Conservation (phyloP, 495 filamentous ascomycete species). For the Immersiella caudata region DNA sequence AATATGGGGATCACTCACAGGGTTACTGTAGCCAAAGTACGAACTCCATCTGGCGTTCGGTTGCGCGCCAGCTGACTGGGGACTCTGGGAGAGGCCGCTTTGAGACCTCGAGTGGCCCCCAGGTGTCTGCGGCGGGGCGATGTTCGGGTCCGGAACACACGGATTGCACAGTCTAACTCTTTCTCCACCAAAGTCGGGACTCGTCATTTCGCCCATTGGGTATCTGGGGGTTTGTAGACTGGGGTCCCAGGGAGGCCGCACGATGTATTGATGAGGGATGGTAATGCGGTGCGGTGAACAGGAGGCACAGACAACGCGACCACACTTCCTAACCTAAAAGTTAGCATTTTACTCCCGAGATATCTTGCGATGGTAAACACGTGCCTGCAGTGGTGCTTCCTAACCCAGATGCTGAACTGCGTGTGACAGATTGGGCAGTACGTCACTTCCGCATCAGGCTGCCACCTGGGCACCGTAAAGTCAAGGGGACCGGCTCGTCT, state of each 20-base stretch:
- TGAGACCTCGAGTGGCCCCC: constrained; percentile 36
- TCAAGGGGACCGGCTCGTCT: constrained; percentile 27
- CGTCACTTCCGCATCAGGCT: constrained; percentile 77
- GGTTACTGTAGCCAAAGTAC: constrained; percentile 27
- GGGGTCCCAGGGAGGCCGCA: constrained; percentile 68
- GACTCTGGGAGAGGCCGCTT: constrained; percentile 21
- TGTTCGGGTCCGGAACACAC: constrained; percentile 91
- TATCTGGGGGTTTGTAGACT: constrained; percentile 49
- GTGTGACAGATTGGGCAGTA: constrained; percentile 80
- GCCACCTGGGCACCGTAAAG: constrained; percentile 71
- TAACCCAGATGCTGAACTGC: constrained; percentile 80
- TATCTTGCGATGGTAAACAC: constrained; percentile 23
- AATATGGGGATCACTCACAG: constrained; percentile 32
- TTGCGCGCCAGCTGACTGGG: background rate
- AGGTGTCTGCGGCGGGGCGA: constrained; percentile 56
- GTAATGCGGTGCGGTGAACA: constrained; percentile 96
- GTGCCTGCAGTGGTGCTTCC: constrained; percentile 88
- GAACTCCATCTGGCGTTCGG: constrained; percentile 24
- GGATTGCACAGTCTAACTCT: constrained; percentile 92
- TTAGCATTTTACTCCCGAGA: background rate
- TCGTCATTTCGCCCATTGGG: constrained; percentile 50
- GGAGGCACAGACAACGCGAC: constrained; percentile 84
- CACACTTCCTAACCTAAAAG: constrained; percentile 71
- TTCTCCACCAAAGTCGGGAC: constrained; percentile 65
- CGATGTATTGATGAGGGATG: constrained; percentile 90